Conservation (phyloP, 805 yeast genomes). For the Candida nitratophila region DNA sequence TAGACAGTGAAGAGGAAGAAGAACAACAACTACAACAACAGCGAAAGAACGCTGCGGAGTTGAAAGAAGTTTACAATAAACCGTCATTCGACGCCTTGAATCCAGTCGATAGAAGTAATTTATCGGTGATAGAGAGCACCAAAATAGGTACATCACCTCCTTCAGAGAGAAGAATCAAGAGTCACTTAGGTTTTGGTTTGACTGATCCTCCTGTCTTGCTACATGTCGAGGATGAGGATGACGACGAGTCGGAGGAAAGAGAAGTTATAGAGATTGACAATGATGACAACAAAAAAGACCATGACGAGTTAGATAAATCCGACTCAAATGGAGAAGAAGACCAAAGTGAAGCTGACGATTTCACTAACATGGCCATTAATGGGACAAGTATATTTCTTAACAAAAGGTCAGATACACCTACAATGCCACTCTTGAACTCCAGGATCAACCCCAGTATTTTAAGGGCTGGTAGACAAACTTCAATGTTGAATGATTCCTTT, state of each 20-base stretch:
- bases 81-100: too few relatives aligned
- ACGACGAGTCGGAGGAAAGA: background rate
- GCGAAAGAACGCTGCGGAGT: too few relatives aligned
- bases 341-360: background rate
- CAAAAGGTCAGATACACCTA: background rate
- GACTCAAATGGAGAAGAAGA: background rate
- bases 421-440: background rate
- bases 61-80: too few relatives aligned
- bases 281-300: background rate
- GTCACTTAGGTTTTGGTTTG: background rate
- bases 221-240: background rate
- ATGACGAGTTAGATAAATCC: background rate
- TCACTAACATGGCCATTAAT: background rate
- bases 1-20: background rate
- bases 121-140: background rate
- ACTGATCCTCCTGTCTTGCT: background rate
- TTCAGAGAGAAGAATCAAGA: background rate
- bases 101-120: background rate
- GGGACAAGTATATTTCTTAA: background rate
- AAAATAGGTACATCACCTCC: background rate
- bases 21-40: too few relatives aligned
- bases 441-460: background rate
- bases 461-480: too few relatives aligned
- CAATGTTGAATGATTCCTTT: too few relatives aligned
- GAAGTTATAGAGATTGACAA: background rate